Conservation (phyloP, 2,329 filamentous ascomycete genomes). For the Calonectria multiphialidica region DNA sequence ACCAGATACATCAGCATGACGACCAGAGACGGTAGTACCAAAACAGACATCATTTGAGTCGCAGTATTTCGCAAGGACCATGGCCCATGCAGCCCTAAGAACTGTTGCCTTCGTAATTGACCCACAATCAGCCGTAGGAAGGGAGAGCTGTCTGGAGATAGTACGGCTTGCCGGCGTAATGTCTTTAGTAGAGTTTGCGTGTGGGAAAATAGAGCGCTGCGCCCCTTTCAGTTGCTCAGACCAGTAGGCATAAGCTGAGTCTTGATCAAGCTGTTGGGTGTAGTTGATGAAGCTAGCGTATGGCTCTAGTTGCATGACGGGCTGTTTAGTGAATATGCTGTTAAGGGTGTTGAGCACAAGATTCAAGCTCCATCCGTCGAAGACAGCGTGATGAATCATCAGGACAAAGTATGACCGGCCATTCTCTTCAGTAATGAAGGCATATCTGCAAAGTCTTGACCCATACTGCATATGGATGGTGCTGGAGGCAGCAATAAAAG, state of each 20-base stretch:
- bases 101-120: constrained; percentile 24
- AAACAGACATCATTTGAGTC: constrained; percentile 55
- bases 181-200: neutral
- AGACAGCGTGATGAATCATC: constrained; percentile 3
- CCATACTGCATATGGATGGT: neutral
- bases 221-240: neutral
- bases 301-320: neutral
- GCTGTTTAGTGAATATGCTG: neutral
- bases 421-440: neutral
- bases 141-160: constrained; percentile 55
- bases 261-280: neutral
- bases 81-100: constrained; percentile 59
- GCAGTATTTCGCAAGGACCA: constrained; percentile 62
- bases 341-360: neutral
- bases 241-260: neutral
- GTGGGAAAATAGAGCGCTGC: neutral
- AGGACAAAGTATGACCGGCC: neutral
- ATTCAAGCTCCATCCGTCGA: constrained; percentile 15
- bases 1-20: constrained; percentile 39
- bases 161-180: constrained; percentile 47
- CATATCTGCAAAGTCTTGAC: neutral
- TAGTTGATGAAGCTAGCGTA: constrained; percentile 11
- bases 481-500: neutral
- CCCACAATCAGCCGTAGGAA: neutral
- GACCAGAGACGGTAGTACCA: constrained; percentile 57